Evolutionary conservation across 345 rosid species (phyloP).

Genomic region (Rhodomyrtus tomentosa): DNA sequence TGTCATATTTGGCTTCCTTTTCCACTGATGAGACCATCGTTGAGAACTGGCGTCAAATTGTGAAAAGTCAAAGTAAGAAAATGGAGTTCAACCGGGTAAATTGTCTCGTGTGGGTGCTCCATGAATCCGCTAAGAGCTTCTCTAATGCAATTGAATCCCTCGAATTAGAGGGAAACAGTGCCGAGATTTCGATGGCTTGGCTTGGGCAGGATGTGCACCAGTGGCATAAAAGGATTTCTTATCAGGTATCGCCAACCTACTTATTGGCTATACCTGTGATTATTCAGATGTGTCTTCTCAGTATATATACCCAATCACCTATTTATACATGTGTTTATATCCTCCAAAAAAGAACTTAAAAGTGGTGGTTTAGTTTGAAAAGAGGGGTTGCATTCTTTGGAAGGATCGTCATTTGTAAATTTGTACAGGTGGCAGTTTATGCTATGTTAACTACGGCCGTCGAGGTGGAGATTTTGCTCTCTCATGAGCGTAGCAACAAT

Average conservation of each 20-base stretch:
- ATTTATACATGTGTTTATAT: background rate
- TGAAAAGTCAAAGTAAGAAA: conserved; percentile 4
- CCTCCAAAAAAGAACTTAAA: background rate
- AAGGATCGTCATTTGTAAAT: conserved; percentile 15
- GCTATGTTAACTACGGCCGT: conserved; percentile 44
- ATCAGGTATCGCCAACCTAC: conserved; percentile 21
- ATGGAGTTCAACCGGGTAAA: conserved; percentile 34
- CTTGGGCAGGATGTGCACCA: conserved; percentile 56
- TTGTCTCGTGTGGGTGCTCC: conserved; percentile 52
- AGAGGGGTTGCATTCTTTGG: conserved; percentile 3
- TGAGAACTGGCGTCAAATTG: conserved; percentile 12
- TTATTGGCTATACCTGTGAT: background rate
- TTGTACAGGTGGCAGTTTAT: conserved; percentile 51
- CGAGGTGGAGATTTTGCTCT: conserved; percentile 56
- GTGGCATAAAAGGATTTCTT: conserved; percentile 48
- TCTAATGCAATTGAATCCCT: conserved; percentile 40
- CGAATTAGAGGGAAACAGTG: conserved; percentile 25
- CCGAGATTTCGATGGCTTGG: conserved; percentile 59
- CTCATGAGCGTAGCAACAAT: conserved; percentile 38
- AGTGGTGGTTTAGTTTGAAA: background rate
- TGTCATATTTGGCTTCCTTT: conserved; percentile 16
- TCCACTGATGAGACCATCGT: conserved; percentile 7
- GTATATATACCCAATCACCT: background rate
- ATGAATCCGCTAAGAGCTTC: conserved; percentile 53
- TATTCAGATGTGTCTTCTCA: background rate